Conservation (phyloP, 2,329 filamentous ascomycete genomes). For the Penicillium rolfsii region DNA sequence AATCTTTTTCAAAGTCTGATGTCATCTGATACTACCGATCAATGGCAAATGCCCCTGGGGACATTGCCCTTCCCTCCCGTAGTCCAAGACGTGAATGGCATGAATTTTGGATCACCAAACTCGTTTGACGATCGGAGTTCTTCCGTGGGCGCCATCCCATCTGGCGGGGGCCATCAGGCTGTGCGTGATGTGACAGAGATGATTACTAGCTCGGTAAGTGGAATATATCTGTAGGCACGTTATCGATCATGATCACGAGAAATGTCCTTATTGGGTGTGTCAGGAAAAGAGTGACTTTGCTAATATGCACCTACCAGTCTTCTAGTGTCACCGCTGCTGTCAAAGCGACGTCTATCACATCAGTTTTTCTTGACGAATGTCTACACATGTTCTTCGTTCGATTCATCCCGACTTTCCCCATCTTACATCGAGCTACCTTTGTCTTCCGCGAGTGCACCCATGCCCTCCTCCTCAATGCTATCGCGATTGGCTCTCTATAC, state of each 20-base stretch:
- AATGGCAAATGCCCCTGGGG: conserved; percentile 50
- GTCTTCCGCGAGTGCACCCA: conserved; percentile 51
- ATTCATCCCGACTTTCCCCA: conserved; percentile 52
- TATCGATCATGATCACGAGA: not conserved
- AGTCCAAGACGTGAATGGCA: conserved; percentile 34
- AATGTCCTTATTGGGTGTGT: not conserved
- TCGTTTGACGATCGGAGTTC: conserved; percentile 43
- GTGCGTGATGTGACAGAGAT: conserved; percentile 52
- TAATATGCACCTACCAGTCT: conserved; percentile 34
- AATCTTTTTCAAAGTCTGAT: conserved; percentile 50
- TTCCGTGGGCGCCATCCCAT: conserved; percentile 45
- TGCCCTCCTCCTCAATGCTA: conserved; percentile 49
- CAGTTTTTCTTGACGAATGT: conserved; percentile 52
- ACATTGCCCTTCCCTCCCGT: conserved; percentile 45
- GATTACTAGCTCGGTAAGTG: conserved; percentile 47
- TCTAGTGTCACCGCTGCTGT: conserved; percentile 51
- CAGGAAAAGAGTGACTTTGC: not conserved
- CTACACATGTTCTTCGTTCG: conserved; percentile 53
- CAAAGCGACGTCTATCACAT: conserved; percentile 49
- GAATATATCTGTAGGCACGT: no score
- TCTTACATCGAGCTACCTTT: conserved; percentile 51
- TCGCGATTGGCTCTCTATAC: conserved; percentile 52
- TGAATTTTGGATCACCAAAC: conserved; percentile 41
- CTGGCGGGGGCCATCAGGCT: conserved; percentile 48
- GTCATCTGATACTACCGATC: conserved; percentile 44